Evolutionary conservation across 306 rosid species (phyloP).

Genomic region (Rubus parviflorus): DNA sequence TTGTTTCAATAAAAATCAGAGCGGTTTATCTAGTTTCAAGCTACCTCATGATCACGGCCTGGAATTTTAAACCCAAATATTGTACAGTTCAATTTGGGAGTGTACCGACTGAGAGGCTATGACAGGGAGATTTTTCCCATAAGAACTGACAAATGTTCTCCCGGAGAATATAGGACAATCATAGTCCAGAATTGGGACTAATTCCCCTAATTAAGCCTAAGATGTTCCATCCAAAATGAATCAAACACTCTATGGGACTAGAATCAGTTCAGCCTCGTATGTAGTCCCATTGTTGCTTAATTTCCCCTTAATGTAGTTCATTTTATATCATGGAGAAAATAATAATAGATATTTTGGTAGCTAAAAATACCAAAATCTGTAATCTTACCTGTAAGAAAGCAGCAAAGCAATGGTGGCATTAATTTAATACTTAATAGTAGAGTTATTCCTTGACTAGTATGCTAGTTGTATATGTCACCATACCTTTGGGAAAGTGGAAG

Average conservation of each 20-base stretch:
- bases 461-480: not conserved
- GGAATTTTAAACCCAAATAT: not conserved
- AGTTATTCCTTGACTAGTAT: constrained; percentile 1
- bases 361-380: not conserved
- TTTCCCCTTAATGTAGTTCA: not conserved
- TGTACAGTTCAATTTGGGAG: no score
- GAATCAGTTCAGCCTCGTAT: not conserved
- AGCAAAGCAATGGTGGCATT: not conserved
- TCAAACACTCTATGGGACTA: not conserved
- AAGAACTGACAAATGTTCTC: not conserved
- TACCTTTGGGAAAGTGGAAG: constrained; percentile 60
- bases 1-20: not conserved
- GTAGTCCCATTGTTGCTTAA: not conserved
- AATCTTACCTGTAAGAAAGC: not conserved
- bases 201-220: not conserved
- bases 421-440: not conserved
- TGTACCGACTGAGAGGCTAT: not conserved
- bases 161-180: not conserved
- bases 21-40: not conserved
- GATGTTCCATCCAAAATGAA: not conserved
- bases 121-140: not conserved
- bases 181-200: not conserved
- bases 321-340: not conserved
- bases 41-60: not conserved
- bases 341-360: not conserved